Base-by-base conservation (phyloP, 371 early-diverging fungal species). In the Synchytrium microbalum region DNA sequence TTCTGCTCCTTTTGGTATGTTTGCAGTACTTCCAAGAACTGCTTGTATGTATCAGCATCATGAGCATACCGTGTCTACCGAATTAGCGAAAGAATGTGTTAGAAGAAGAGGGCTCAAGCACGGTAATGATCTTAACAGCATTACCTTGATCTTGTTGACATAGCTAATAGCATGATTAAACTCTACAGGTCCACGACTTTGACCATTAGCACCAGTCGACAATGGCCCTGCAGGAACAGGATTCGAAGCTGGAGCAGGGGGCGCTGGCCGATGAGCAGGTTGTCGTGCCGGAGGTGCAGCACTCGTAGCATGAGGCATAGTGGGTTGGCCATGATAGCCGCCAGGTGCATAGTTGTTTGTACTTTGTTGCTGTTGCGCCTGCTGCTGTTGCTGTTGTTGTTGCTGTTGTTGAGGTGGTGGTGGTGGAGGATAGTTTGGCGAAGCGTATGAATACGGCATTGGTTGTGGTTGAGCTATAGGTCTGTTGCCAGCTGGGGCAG, bases 121-220 rank as follows among this genome's bases (percentile, higher is more conserved):
- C 19, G 5, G 46, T 19, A 38, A 38, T 10, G 46, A 38, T n/a
- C n/a, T 51, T 14, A 51, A 51, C 8, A 13, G 29, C 26, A 63
- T 10, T 76, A 87, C 86, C 80, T 95, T 95, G 68, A 94, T 95
- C 75, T 93, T 93, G 77, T 93, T 93, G 14, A 96, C 94, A 71
- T 92, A 96, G 69, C 88, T 93, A 54, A 94, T 94, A 13, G 93
- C 96, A 70, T 93, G 92, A 64, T 89, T 87, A 70, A 97, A 95
- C 68, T 94, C 95, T 25, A 92, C 84, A 0, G 2, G 69, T 63
- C 52, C 71, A 59, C 70, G 55, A 24, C 63, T 67, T 27, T 62
- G 67, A 13, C 57, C 53, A 16, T 53, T 29, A 25, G 26, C 54
- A 27, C 54, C 3, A 30, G 1, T 26, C 52, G n/a, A 2, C 54